Percentiles rank a stretch among this genome's conserved stretches.
Conservation (phyloP, 352 stramenopile species). For the Pythium scleroteichum region DNA sequence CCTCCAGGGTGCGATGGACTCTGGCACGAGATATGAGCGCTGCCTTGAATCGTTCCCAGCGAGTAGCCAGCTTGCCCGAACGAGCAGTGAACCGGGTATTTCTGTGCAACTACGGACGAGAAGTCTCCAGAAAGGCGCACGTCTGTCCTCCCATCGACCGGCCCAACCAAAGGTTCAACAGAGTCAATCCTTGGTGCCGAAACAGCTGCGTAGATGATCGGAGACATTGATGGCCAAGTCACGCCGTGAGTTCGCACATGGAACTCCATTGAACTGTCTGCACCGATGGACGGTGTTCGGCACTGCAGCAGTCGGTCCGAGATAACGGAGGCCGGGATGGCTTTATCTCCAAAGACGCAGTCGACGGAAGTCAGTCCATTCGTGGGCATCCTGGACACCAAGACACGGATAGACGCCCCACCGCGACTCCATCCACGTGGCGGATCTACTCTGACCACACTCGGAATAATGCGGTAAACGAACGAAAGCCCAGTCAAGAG, state of each 20-base stretch:
- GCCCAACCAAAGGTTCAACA: slow-evolving; percentile 20
- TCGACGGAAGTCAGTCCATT: slow-evolving; percentile 5
- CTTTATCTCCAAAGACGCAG: slow-evolving; percentile 26
- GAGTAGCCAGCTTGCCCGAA: slow-evolving; percentile 22
- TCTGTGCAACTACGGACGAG: not conserved
- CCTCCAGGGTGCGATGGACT: slow-evolving; percentile 9
- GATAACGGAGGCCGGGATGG: slow-evolving; percentile 10
- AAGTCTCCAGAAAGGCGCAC: slow-evolving; percentile 23
- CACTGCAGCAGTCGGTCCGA: slow-evolving; percentile 15
- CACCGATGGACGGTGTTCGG: not conserved
- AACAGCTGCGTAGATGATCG: slow-evolving; percentile 16
- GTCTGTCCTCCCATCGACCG: slow-evolving; percentile 21
- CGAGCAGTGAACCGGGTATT: slow-evolving; percentile 17
- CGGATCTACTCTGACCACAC: slow-evolving; percentile 14
- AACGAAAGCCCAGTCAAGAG: slow-evolving; percentile 14
- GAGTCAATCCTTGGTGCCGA: slow-evolving; percentile 11
- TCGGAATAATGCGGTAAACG: slow-evolving; percentile 16
- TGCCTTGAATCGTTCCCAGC: not conserved
- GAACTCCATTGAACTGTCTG: not conserved
- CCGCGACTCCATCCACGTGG: slow-evolving; percentile 20
- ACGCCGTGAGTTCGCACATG: slow-evolving; percentile 4
- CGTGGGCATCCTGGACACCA: slow-evolving; percentile 3
- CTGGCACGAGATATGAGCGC: slow-evolving; percentile 9
- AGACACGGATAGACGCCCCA: slow-evolving; percentile 10
- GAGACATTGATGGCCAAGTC: slow-evolving; percentile 13